Base-by-base conservation (phyloP, 805 yeast species). In the Lipomyces chichibuensis region DNA sequence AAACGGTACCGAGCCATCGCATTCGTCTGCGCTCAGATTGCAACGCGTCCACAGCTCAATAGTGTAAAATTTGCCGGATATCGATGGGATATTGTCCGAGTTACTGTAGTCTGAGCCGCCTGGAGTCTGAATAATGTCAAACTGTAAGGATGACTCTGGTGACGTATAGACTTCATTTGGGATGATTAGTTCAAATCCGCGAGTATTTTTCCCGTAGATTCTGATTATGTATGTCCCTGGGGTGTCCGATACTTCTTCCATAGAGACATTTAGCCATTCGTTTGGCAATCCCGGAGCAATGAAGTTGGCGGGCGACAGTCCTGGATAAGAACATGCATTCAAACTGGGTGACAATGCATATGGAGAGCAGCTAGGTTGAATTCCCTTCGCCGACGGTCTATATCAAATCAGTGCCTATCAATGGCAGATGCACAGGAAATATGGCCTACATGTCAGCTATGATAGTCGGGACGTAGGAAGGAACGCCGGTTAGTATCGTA, bases 41-140 rank as follows among this genome's bases (percentile, higher is more conserved):
- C 70, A 67, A 4, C 70, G 67, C 2, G 64, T 27, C 66, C 65
- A 67, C 52, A 67, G 64, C 33, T 58, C 67, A 14, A 67, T 2
- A 2, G 51, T 23, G 14, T 54, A 8, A 17, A 51, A 33, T 13
- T 52, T 17, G 23, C 49, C 49, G 3, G 49, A 17, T n/a, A 43
- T 43, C 11, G 49, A 43, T 17, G 49, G 49, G 49, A 43, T 8
- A 17, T 43, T 3, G 8, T 43, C 23, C 20, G 49, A 43, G 49
- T n/a, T 43, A 17, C 8, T 43, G 23, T n/a, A 43, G 49, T 43
- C 3, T n/a, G 49, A 17, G 23, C 49, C 49, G n/a, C 49, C 49
- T 43, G 49, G 49, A 7, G 49, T 8, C 49, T 43, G 49, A n/a
- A 43, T 43, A 43, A 43, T 43, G 49, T 43, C 49, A n/a, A 43